phyloP scores from a whole-genome alignment of 306 rosid genomes.

The Pueraria montana region DNA sequence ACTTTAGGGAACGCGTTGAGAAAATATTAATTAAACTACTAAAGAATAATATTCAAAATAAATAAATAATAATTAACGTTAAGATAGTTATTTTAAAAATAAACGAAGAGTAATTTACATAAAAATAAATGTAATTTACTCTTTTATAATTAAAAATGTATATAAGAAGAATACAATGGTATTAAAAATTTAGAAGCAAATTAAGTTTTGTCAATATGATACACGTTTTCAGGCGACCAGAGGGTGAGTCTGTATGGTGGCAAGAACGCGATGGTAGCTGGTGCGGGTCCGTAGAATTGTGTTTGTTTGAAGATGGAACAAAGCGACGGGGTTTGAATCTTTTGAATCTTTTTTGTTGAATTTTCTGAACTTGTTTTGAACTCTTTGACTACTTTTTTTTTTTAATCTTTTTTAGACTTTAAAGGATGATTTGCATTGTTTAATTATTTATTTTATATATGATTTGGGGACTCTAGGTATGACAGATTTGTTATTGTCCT shows the following conservation, averaged over 20 bases:
- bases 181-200: neutral
- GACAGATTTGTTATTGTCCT: too few species aligned
- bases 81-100: too few species aligned
- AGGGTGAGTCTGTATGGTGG: neutral
- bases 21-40: too few species aligned
- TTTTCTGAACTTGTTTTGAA: neutral
- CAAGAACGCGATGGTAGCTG: neutral
- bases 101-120: too few species aligned
- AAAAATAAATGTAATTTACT: too few species aligned
- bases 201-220: neutral
- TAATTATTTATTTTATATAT: neutral
- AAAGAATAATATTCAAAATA: too few species aligned
- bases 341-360: neutral
- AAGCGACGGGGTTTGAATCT: neutral
- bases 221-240: too few species aligned
- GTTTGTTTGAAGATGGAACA: neutral
- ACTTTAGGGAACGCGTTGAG: too few species aligned
- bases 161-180: neutral
- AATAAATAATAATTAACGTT: too few species aligned
- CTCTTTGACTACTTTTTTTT: neutral
- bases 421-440: neutral
- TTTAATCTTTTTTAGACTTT: neutral
- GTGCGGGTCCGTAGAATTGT: neutral
- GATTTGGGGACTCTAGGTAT: neutral
- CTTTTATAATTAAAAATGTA: too few species aligned